Evolutionary conservation across 2,329 filamentous ascomycete genomes (phyloP), one percentile per base, ranked within the genome.

Genomic region (Pseudogymnoascus verrucosus): DNA sequence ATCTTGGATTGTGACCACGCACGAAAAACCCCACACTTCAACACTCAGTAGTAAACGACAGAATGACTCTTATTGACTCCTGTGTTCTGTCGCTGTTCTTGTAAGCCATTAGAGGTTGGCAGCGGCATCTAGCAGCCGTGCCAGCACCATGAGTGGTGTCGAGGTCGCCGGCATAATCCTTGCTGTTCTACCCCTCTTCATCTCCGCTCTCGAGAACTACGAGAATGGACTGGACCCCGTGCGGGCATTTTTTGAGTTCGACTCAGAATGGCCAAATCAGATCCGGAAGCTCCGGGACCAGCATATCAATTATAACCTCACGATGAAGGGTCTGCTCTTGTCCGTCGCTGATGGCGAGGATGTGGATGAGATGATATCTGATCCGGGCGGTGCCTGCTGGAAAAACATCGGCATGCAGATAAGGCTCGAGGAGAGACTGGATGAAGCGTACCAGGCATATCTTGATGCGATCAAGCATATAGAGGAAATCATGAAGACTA

Each of bases 181-280:
- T 42, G 59, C 59, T 12, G 59, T 61, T n/a, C 39, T 61, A 39
- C 59, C 59, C 34, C 59, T 61, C 59, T 39, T 42, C 21, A 61
- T 61, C 34, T 39, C 59, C 23, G 59, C 59, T 26, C 59, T 61
- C 12, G 59, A 61, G 59, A 5, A 61, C 39, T 61, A 61, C 51
- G 26, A 34, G 51, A 19, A 57, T 57, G 51, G 51, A 14, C n/a
- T 34, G 26, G 51, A 57, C 28, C 51, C 51, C 5, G 21, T 57
- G 12, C 51, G 51, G 28, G 28, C 28, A 19, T 57, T 57, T 34
- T 11, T 34, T n/a, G 51, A 57, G 26, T 57, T 19, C 23, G 28
- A 57, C 5, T 19, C n/a, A 1, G 51, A 57, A 34, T n/a, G 34
- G 5, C 51, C 51, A 34, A 57, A 57, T 11, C 51, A 57, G 16